Base-by-base conservation (phyloP, 1,284 basidiomycete species). In the Naganishia cerealis region DNA sequence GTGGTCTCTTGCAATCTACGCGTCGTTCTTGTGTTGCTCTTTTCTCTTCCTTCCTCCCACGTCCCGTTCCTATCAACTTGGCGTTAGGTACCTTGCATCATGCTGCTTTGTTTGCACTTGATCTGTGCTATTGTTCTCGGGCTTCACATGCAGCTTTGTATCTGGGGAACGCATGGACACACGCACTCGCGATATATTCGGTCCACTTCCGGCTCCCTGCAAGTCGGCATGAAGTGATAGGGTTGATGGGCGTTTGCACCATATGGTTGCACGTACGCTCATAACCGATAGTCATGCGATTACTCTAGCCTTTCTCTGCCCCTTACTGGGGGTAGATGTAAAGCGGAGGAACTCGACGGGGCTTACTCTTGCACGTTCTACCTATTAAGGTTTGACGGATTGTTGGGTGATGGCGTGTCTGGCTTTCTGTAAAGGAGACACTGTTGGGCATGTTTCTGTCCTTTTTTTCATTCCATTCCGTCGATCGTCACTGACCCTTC, bases 331-430 rank as follows among this genome's bases (percentile, higher is more conserved):
- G 59, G 42, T 38, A 13, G 21, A n/a, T 33, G 29, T 21, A 29
- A 55, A 39, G 57, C 15, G 36, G 68, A 46, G 57, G 58, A 69
- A 69, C 68, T 66, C 68, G 68, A 69, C 68, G 68, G 68, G 68
- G 68, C 68, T 69, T 69, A 69, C 61, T 69, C 68, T 69, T 69
- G 68, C 68, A 58, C 65, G 68, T 59, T 66, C 15, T 52, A 48
- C 21, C 39, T 29, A 33, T 52, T 4, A 33, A 24, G 36, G 26
- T 65, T 66, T 65, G 40, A 56, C 36, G 55, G 65, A 48, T 57
- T n/a, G 55, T 38, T 58, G 65, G 57, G 48, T 67, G 43, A 58
- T 42, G 43, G 33, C n/a, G 29, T n/a, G 55, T 53, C 57, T 46
- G 46, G 57, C 46, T 59, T 59, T 46, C 16, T 52, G 3, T 13